Evolutionary conservation across 2,329 filamentous ascomycete species (phyloP).

Genomic region (Aquanectria penicillioides): DNA sequence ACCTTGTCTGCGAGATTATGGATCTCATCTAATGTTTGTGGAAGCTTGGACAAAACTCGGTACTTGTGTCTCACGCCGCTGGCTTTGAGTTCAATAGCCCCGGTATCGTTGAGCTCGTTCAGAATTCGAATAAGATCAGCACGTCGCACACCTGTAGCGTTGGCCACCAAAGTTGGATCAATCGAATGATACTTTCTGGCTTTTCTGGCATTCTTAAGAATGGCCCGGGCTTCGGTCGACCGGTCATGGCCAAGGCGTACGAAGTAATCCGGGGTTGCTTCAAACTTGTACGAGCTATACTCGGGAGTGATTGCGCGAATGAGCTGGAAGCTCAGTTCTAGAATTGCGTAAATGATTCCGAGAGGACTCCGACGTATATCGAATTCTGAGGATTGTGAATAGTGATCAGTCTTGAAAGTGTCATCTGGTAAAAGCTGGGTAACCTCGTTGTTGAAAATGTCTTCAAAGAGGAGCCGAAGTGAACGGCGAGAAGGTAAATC

Average conservation of each 20-base stretch:
- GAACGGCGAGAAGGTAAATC: slow-evolving; percentile 65
- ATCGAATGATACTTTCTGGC: slow-evolving; percentile 55
- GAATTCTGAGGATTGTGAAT: slow-evolving; percentile 56
- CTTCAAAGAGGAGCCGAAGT: slow-evolving; percentile 57
- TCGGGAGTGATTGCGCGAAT: slow-evolving; percentile 67
- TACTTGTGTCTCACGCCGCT: slow-evolving; percentile 65
- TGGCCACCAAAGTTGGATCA: slow-evolving; percentile 56
- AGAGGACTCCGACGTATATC: slow-evolving; percentile 64
- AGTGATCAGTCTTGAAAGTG: slow-evolving; percentile 53
- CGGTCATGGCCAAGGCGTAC: slow-evolving; percentile 47
- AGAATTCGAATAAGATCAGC: slow-evolving; percentile 63
- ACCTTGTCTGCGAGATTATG: slow-evolving; percentile 57
- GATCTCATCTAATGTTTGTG: slow-evolving; percentile 53
- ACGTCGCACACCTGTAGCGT: slow-evolving; percentile 48
- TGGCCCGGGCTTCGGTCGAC: slow-evolving; percentile 54
- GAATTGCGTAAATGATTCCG: slow-evolving; percentile 65
- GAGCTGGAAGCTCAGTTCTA: slow-evolving; percentile 67
- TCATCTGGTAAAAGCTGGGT: slow-evolving; percentile 25
- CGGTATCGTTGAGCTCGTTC: slow-evolving; percentile 61
- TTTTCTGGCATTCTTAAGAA: slow-evolving; percentile 53
- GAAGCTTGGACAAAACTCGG: slow-evolving; percentile 58
- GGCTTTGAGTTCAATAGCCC: slow-evolving; percentile 60
- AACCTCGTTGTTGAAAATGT: slow-evolving; percentile 57
- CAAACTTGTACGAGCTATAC: slow-evolving; percentile 66
- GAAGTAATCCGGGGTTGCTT: slow-evolving; percentile 46